Percentiles rank a stretch among this genome's conserved stretches.
These are phyloP conservation scores for Chlorella sp. DNA, from an alignment of 139 green algal genomes.

Conservation along the genomic window DNA sequence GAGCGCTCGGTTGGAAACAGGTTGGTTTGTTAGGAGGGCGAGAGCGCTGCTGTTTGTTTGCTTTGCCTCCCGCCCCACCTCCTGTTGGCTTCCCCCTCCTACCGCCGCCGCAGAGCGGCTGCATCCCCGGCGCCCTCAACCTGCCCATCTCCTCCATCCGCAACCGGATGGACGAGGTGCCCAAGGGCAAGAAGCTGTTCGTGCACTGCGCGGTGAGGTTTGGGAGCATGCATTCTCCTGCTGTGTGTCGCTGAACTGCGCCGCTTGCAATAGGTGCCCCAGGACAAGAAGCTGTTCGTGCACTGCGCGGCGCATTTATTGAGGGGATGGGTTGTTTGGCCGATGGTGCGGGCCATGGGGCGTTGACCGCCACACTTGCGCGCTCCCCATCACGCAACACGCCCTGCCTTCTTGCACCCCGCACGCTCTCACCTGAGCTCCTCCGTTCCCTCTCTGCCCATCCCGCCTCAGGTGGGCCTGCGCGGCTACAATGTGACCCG, in stretches of 20 bases:
- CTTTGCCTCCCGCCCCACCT: background rate
- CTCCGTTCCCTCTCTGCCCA: background rate
- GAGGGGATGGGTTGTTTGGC: no score
- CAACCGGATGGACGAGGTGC: slow-evolving; percentile 29
- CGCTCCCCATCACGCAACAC: background rate
- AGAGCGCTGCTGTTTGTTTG: background rate
- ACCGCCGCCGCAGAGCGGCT: slow-evolving; percentile 26
- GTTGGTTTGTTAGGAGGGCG: no score
- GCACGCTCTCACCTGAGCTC: no score
- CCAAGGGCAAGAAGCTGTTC: slow-evolving; percentile 50
- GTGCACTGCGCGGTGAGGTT: slow-evolving; percentile 54
- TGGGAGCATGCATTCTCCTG: no score
- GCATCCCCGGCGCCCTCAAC: slow-evolving; percentile 56
- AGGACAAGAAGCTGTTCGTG: slow-evolving; percentile 44
- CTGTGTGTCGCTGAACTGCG: background rate
- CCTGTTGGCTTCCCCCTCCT: background rate
- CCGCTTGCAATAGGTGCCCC: slow-evolving; percentile 25
- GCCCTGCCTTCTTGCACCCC: background rate
- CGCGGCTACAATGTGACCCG: slow-evolving; percentile 58
- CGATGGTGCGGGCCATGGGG: no score
- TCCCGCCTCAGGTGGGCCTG: slow-evolving; percentile 47
- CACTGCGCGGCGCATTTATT: background rate
- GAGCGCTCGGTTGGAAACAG: background rate
- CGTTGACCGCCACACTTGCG: no score
- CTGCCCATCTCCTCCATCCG: slow-evolving; percentile 52